These are phyloP conservation scores for Yamadazyma kitorensis DNA, from an alignment of 805 yeast genomes.

Conservation along the genomic window DNA sequence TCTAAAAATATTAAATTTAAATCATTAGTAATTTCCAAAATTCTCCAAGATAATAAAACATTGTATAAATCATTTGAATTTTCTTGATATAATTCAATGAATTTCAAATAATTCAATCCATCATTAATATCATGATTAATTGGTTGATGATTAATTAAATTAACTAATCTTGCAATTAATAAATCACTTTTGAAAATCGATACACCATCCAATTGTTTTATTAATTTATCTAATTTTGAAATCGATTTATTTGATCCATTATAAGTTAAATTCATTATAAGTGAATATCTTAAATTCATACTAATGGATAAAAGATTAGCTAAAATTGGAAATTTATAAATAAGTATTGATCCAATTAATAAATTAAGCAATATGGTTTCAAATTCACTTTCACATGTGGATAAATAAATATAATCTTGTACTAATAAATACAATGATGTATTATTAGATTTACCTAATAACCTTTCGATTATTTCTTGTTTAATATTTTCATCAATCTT, in stretches of 20 bases:
- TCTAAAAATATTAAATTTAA: conserved; percentile 29
- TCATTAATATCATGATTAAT: conserved; percentile 25
- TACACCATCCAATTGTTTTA: conserved; percentile 30
- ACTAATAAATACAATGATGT: conserved; percentile 11
- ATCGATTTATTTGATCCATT: conserved; percentile 23
- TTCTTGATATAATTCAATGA: conserved; percentile 26
- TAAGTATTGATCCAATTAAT: conserved; percentile 26
- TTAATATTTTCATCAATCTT: conserved; percentile 15
- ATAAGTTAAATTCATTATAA: conserved; percentile 30
- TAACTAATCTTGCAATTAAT: conserved; percentile 25
- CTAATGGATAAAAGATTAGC: conserved; percentile 19
- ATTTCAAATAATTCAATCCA: conserved; percentile 28
- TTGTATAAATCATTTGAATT: conserved; percentile 22
- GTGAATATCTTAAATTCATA: conserved; percentile 23
- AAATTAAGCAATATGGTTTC: conserved; percentile 32
- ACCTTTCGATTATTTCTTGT: conserved; percentile 14
- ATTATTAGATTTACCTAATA: conserved; percentile 9
- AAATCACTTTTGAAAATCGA: conserved; percentile 25
- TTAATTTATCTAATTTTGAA: conserved; percentile 20
- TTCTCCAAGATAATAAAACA: conserved; percentile 33
- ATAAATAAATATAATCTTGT: conserved; percentile 25
- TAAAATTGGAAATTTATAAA: conserved; percentile 18
- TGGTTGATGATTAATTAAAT: conserved; percentile 20
- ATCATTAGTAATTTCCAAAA: conserved; percentile 32
- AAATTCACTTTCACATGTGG: conserved; percentile 27